Conservation (phyloP, 1,284 basidiomycete species). For the Neonothopanus nambi region DNA sequence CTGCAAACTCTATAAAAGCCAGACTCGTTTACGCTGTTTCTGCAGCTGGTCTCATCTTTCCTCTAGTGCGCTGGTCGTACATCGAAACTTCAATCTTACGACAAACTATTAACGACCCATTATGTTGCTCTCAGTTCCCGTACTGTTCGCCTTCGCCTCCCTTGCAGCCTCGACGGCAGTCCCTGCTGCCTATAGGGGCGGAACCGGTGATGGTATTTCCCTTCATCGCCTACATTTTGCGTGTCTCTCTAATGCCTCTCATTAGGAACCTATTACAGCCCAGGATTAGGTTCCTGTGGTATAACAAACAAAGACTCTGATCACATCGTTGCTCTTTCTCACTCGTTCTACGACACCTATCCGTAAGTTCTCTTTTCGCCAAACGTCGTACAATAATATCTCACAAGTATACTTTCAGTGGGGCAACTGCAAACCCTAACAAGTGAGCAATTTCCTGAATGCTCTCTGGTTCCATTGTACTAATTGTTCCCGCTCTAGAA, state of each 20-base stretch:
- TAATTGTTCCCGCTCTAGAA: not conserved
- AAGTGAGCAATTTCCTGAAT: not conserved
- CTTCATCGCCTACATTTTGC: not conserved
- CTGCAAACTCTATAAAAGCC: no score
- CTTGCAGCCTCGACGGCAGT: not conserved
- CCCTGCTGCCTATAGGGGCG: constrained; percentile 3
- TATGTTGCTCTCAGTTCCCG: no score
- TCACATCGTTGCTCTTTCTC: constrained; percentile 4
- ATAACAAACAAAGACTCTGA: constrained; percentile 4
- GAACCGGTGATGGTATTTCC: constrained; percentile 4
- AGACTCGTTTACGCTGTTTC: no score
- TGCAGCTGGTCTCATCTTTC: no score
- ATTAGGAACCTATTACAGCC: constrained; percentile 8
- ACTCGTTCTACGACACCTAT: constrained; percentile 4
- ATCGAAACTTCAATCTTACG: no score
- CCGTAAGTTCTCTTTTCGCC: constrained; percentile 4
- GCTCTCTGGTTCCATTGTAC: not conserved
- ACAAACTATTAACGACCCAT: no score
- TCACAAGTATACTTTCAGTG: not conserved
- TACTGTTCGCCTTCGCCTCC: not conserved
- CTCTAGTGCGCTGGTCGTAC: no score
- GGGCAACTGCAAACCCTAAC: not conserved
- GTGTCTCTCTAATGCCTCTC: not conserved
- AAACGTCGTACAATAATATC: not conserved
- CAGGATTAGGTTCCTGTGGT: constrained; percentile 6